Percentiles rank a stretch among this genome's conserved stretches.
Conservation (phyloP, 495 filamentous ascomycete genomes). For the Penicillium lagena region DNA sequence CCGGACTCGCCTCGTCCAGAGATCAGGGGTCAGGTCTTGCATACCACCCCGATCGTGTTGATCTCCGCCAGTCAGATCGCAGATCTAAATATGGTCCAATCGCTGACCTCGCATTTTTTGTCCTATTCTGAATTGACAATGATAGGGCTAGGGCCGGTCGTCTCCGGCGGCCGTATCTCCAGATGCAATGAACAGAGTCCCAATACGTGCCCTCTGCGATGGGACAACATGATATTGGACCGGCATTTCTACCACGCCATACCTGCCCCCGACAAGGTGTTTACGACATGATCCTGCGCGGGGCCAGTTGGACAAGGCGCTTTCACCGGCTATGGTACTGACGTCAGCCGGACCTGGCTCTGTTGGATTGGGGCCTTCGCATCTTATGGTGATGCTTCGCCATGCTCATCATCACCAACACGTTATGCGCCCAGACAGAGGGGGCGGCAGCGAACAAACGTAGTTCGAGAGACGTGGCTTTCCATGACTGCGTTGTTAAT, state of each 20-base stretch:
- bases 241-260: constrained; percentile 19
- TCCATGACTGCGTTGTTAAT: constrained; percentile 15
- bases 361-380: constrained; percentile 22
- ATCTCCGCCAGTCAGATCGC: constrained; percentile 23
- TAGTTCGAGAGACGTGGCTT: constrained; percentile 21
- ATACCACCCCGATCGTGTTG: constrained; percentile 22
- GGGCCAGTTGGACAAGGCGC: constrained; percentile 26
- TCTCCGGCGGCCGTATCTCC: no score
- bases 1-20: constrained; percentile 17
- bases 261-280: constrained; percentile 13
- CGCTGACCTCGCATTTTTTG: constrained; percentile 15
- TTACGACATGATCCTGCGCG: constrained; percentile 32
- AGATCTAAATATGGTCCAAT: constrained; percentile 12
- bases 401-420: constrained; percentile 23
- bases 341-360: constrained; percentile 14
- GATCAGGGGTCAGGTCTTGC: constrained; percentile 27
- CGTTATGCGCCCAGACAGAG: constrained; percentile 11
- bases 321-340: constrained; percentile 13
- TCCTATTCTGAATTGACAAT: constrained; percentile 24
- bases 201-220: neutral
- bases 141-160: no score
- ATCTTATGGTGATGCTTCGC: constrained; percentile 31
- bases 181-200: no score
- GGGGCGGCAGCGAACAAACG: constrained; percentile 5
- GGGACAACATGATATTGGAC: constrained; percentile 16